phyloP scores from a whole-genome alignment of 2,329 filamentous ascomycete species.

The Penicillium sp. region DNA sequence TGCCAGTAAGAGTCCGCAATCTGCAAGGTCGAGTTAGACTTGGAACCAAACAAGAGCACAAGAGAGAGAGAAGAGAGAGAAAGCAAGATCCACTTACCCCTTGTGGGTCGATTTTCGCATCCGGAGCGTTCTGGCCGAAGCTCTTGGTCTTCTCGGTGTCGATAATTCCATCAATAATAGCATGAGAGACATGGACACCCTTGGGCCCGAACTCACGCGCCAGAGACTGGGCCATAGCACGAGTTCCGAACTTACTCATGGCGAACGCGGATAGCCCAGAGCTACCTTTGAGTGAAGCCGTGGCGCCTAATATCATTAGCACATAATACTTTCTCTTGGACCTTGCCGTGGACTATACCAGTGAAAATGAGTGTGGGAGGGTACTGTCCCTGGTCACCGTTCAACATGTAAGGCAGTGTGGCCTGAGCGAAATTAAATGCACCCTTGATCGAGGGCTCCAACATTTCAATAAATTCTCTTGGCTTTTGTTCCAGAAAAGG shows the following conservation, averaged over 20 bases:
- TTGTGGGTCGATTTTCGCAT: slow-evolving; percentile 54
- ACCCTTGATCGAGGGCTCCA: slow-evolving; percentile 40
- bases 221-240: slow-evolving; percentile 53
- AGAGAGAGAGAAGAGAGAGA: not conserved
- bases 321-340: not conserved
- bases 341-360: slow-evolving; percentile 2
- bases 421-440: slow-evolving; percentile 54
- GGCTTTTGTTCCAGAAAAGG: slow-evolving; percentile 28
- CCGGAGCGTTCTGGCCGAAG: slow-evolving; percentile 36
- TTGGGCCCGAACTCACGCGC: slow-evolving; percentile 58
- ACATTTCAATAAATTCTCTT: slow-evolving; percentile 22
- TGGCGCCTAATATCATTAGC: slow-evolving; percentile 41
- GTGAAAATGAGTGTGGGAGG: slow-evolving; percentile 58
- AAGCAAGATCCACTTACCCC: slow-evolving; percentile 36
- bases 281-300: slow-evolving; percentile 54
- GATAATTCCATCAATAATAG: slow-evolving; percentile 59
- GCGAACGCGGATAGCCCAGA: slow-evolving; percentile 53
- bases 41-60: not conserved
- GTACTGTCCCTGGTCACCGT: slow-evolving; percentile 40
- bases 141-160: slow-evolving; percentile 54
- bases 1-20: slow-evolving; percentile 60
- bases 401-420: slow-evolving; percentile 47
- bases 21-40: slow-evolving; percentile 24
- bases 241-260: slow-evolving; percentile 54
- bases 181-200: slow-evolving; percentile 58